Percentiles rank a stretch among this genome's conserved stretches.
Conservation (phyloP, 805 yeast genomes). For the Zygotorulaspora danielsina region DNA sequence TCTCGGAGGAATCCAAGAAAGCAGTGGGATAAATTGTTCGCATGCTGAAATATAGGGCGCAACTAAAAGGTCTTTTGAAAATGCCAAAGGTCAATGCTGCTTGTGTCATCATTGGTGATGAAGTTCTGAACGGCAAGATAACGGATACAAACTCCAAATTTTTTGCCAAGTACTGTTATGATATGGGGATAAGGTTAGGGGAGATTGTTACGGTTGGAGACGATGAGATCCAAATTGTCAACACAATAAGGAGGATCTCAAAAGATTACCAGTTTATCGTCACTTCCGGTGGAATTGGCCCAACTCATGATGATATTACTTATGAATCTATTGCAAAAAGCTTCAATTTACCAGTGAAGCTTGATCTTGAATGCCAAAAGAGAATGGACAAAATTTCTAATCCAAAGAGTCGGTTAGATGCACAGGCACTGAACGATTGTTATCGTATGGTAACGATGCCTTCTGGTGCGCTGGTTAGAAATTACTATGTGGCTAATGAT, state of each 20-base stretch:
- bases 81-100: conserved; percentile 34
- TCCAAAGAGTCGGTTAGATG: conserved; percentile 34
- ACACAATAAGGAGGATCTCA: conserved; percentile 43
- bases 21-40: too few relatives aligned
- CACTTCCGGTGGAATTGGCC: conserved; percentile 69
- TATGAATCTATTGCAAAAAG: conserved; percentile 71
- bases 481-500: conserved; percentile 45
- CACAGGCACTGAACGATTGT: conserved; percentile 54
- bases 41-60: conserved; percentile 5
- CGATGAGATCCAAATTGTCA: conserved; percentile 58
- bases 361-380: conserved; percentile 55
- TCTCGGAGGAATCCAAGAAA: too few relatives aligned
- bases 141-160: conserved; percentile 69
- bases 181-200: conserved; percentile 59
- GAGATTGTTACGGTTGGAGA: conserved; percentile 75
- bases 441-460: conserved; percentile 82
- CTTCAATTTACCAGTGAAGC: conserved; percentile 45
- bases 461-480: conserved; percentile 41
- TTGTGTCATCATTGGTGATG: conserved; percentile 67
- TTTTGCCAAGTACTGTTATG: conserved; percentile 69
- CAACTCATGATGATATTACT: conserved; percentile 88
- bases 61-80: conserved; percentile 1
- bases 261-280: conserved; percentile 60
- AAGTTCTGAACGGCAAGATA: conserved; percentile 81
- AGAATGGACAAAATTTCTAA: conserved; percentile 53